Base-by-base conservation (phyloP, 2,329 filamentous ascomycete species). In the Rutstroemia sp. region DNA sequence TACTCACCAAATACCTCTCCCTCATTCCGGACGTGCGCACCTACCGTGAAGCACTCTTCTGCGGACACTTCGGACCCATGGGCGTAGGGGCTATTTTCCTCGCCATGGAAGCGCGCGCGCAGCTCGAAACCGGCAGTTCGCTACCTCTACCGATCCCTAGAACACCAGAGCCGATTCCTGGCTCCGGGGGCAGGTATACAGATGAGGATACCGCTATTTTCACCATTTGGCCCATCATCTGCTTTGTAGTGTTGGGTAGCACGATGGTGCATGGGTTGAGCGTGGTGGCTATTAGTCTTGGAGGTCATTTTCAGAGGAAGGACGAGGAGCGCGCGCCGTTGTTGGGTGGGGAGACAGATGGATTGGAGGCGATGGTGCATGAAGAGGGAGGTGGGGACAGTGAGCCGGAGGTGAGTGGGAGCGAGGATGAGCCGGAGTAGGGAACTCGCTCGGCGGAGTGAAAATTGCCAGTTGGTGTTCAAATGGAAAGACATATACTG, bases 21-120 rank as follows among this genome's bases (percentile, higher is more conserved):
- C 30, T 34, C 10, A 70, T 79, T 10, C 77, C 77, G 0, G 73
- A 77, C 52, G 72, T 81, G 47, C 66, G 70, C 7, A 79, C 77
- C 0, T 74, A 73, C 21, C 72, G 73, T 5, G 79, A 82, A 65
- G 79, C 79, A 0, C 64, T 81, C 0, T 82, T 82, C 65, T 73
- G 72, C 45, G 79, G 79, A 0, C 79, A 82, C 63, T 82, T 82
- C 57, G 79, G 79, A 0, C 79, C 79, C 8, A 81, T 82, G 74
- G 79, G 79, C 18, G 73, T 82, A 1, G 79, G 78, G 2, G 79
- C 76, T 0, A 66, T 82, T 6, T 82, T 82, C 67, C 72, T 82
- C 1, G 77, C 78, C 1, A 79, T 82, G 47, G 79, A 82, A 70
- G 76, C 77, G 0, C 69, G 78, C 23, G 77, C 75, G 0, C 71